phyloP scores from a whole-genome alignment of 2,329 filamentous ascomycete species.

The Chalaropsis ovoidea region DNA sequence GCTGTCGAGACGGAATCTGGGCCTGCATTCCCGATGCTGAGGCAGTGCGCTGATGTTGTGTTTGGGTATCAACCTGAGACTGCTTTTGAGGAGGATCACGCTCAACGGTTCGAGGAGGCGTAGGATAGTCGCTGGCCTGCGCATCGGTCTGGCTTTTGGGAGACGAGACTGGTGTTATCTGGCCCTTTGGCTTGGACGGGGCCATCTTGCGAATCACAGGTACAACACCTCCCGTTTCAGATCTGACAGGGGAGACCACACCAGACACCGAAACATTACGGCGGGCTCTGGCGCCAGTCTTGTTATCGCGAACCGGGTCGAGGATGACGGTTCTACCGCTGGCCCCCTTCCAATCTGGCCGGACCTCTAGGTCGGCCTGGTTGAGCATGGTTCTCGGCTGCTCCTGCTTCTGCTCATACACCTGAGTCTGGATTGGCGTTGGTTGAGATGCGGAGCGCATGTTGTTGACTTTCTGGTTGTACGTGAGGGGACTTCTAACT shows the following conservation, averaged over 20 bases:
- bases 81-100: constrained; percentile 19
- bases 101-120: constrained; percentile 23
- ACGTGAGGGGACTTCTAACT: background rate
- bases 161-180: constrained; percentile 15
- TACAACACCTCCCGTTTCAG: constrained; percentile 17
- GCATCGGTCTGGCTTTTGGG: constrained; percentile 11
- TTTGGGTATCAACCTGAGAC: constrained; percentile 28
- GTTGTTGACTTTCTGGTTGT: constrained; percentile 33
- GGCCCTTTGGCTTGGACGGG: constrained; percentile 13
- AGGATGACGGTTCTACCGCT: constrained; percentile 58
- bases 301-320: constrained; percentile 50
- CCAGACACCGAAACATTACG: constrained; percentile 22
- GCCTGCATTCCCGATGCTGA: constrained; percentile 15
- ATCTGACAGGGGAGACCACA: constrained; percentile 17
- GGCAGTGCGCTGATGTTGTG: constrained; percentile 3
- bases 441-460: constrained; percentile 30
- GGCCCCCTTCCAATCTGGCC: constrained; percentile 60
- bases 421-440: background rate
- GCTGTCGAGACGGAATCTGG: constrained; percentile 16
- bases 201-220: constrained; percentile 24
- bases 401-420: background rate
- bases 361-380: constrained; percentile 31
- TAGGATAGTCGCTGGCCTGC: constrained; percentile 18
- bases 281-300: constrained; percentile 18
- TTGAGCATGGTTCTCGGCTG: background rate